These are phyloP conservation scores for Euphorbia celastroides DNA, from an alignment of 441 rosid genomes.

Conservation along the genomic window DNA sequence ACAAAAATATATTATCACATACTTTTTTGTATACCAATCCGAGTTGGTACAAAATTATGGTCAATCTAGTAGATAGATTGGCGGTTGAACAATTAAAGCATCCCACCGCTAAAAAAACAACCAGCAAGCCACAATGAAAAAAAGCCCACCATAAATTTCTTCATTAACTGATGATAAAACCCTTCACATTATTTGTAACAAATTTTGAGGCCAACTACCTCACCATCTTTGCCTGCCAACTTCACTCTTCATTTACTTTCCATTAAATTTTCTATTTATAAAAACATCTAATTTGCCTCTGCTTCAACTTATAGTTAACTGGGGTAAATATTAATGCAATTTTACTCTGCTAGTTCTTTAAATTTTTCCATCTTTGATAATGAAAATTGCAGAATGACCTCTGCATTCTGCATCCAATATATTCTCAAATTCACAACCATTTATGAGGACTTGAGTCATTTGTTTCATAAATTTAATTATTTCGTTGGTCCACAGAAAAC, in stretches of 20 bases:
- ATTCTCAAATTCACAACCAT: background rate
- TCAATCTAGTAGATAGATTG: no score
- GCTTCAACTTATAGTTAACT: background rate
- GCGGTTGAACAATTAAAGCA: no score
- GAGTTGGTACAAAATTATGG: no score
- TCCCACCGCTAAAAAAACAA: no score
- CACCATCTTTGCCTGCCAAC: background rate
- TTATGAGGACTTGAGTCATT: background rate
- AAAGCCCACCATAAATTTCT: no score
- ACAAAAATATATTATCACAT: no score
- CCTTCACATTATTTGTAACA: background rate
- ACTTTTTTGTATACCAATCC: no score
- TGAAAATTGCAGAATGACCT: background rate
- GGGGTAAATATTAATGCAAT: background rate
- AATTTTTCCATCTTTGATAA: background rate
- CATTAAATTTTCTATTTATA: no score
- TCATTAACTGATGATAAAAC: no score
- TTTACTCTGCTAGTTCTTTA: background rate
- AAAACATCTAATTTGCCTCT: background rate
- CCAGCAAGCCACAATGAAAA: no score
- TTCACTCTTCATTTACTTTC: background rate
- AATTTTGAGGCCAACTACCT: slow-evolving; percentile 7
- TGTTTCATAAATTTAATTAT: background rate
- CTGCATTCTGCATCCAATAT: background rate
- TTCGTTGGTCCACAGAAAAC: background rate